Evolutionary conservation across 2,329 filamentous ascomycete species (phyloP).

Genomic region (Diaporthe eres): DNA sequence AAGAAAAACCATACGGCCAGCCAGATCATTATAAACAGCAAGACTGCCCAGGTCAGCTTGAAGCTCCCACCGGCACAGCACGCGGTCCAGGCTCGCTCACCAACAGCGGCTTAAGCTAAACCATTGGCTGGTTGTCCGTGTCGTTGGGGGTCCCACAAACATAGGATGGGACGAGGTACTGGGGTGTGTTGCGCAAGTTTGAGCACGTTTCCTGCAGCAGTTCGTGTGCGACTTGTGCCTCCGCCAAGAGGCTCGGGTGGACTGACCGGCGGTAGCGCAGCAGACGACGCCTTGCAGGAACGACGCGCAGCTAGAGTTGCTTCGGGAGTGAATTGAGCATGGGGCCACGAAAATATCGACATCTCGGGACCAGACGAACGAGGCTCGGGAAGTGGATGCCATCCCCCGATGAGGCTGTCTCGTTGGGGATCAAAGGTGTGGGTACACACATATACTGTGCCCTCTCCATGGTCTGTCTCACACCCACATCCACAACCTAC

Average conservation of each 20-base stretch:
- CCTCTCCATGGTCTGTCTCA: not conserved
- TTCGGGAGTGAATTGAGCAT: not conserved
- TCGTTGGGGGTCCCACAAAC: not conserved
- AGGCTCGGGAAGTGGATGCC: not conserved
- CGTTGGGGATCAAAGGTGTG: not conserved
- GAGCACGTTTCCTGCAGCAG: slow-evolving; percentile 33
- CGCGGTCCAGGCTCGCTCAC: not conserved
- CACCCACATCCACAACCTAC: not conserved
- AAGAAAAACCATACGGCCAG: not conserved
- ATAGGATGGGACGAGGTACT: not conserved
- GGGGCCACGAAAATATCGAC: not conserved
- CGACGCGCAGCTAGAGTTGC: not conserved
- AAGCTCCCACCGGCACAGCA: not conserved
- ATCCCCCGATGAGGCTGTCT: not conserved
- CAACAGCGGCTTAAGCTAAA: not conserved
- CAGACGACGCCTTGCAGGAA: slow-evolving; percentile 5
- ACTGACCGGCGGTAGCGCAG: slow-evolving; percentile 5
- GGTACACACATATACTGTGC: not conserved
- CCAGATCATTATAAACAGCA: not conserved
- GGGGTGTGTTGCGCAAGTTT: slow-evolving; percentile 18
- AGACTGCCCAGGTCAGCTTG: not conserved
- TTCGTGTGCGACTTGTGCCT: slow-evolving; percentile 7
- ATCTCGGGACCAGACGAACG: not conserved
- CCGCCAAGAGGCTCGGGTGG: slow-evolving; percentile 20
- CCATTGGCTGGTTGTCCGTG: not conserved